Conservation (phyloP, 257 asterid species). For the Capsicum chinense region DNA sequence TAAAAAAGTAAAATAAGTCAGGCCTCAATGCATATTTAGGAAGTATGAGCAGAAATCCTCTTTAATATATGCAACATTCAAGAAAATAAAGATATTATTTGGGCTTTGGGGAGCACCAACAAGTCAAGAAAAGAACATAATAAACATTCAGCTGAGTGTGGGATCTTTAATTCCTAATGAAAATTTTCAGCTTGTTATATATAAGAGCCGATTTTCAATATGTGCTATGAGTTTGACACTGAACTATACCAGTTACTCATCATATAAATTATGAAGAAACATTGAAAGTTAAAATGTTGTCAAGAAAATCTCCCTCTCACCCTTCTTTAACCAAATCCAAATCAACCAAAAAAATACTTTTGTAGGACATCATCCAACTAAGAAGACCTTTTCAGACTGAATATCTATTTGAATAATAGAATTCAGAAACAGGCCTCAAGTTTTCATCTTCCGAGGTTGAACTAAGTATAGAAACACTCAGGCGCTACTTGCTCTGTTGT, state of each 20-base stretch:
- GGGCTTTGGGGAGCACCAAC: not conserved
- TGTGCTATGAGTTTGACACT: not conserved
- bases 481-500: not conserved
- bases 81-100: not conserved
- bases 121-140: not conserved
- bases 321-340: not conserved
- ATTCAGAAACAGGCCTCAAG: not conserved
- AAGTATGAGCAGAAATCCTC: not conserved
- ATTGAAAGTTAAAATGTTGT: not conserved
- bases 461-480: not conserved
- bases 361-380: not conserved
- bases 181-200: not conserved
- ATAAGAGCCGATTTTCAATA: not conserved
- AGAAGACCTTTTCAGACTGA: not conserved
- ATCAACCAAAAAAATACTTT: not conserved
- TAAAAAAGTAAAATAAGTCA: slow-evolving; percentile 28
- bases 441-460: not conserved
- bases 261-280: not conserved
- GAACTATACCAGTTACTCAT: not conserved
- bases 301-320: not conserved
- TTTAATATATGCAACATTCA: not conserved
- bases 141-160: not conserved
- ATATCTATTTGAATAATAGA: not conserved
- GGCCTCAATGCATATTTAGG: not conserved
- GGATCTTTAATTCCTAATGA: not conserved